phyloP scores from a whole-genome alignment of 108 stramenopile species.

The Ochromonas danica region DNA sequence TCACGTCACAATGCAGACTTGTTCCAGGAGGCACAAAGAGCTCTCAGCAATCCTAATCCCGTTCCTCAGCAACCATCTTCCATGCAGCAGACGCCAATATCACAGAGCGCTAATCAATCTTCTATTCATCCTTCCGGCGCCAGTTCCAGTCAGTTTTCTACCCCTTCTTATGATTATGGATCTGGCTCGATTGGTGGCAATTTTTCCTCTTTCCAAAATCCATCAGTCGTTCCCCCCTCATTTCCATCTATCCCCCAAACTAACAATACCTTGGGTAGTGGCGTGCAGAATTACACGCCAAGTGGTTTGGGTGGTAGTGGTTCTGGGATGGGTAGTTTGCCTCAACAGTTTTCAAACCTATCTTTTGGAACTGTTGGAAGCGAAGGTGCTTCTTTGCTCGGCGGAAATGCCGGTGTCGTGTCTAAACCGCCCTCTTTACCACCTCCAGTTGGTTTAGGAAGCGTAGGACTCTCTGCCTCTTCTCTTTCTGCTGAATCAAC shows the following conservation, averaged over 20 bases:
- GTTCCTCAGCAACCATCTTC: neutral
- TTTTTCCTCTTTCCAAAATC: too few relatives aligned
- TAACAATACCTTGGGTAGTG: neutral
- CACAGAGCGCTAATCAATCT: too few relatives aligned
- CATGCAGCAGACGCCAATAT: too few relatives aligned
- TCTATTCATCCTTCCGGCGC: neutral
- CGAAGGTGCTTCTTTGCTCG: neutral
- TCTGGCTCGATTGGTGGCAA: too few relatives aligned
- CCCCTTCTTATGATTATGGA: too few relatives aligned
- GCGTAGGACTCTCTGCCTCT: too few relatives aligned
- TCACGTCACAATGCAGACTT: slow-evolving; percentile 74
- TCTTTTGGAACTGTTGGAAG: neutral
- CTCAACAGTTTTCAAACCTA: neutral
- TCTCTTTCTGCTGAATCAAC: too few relatives aligned
- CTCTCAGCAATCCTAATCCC: slow-evolving; percentile 58
- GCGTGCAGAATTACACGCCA: neutral
- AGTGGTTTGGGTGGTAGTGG: neutral
- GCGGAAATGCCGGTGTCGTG: neutral
- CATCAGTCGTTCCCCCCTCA: too few relatives aligned
- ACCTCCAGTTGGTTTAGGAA: neutral
- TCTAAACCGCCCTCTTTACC: neutral
- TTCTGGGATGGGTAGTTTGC: neutral
- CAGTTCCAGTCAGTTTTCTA: too few relatives aligned
- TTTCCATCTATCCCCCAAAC: neutral
- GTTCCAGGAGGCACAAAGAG: slow-evolving; percentile 79